Base-by-base conservation (phyloP, 1,139 yeast species). In the Ogataea hybrid region DNA sequence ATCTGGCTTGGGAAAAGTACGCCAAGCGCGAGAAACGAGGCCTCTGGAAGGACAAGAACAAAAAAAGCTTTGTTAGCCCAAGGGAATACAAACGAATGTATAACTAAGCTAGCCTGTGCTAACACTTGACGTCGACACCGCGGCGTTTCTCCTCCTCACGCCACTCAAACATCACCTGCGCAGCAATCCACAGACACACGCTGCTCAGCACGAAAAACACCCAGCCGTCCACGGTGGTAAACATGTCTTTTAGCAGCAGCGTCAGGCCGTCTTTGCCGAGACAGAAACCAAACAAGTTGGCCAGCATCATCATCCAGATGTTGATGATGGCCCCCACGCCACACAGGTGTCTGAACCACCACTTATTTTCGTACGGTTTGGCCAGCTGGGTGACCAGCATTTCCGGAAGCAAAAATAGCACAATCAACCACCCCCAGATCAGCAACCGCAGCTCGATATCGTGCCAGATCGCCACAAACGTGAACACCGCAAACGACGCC, bases 391-490 rank as follows among this genome's bases (percentile, higher is more conserved):
- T 75, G n/a, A 87, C 84, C 6, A 74, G 57, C 32, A 88, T 73
- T 60, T 94, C 98, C 0, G 98, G 98, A n/a, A 90, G 53, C 42
- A 94, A 73, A 59, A 92, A 90, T 23, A 92, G 52, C 5, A 92
- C 97, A 43, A 92, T 75, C 25, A 88, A 67, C 97, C 97, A 90
- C 5, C 98, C 97, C 99, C 99, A 94, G 49, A 90, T 68, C 39
- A 94, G 68, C 38, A 94, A 67, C 52, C 79, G 81, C 56, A 92
- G 73, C 63, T 92, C 92, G 50, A 94, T 90, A 59, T 94, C 98
- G 64, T 94, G 99, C 99, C 99, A 94, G 23, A 94, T 71, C 3
- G 98, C 98, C 28, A 94, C 98, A 66, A 94, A 94, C 25, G 95
- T 82, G 61, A 94, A 94, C n/a, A 89, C 97, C 20, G 90, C 76